Evolutionary conservation across 805 yeast species (phyloP), one percentile per base, ranked within the genome.

Genomic region (Yamadazyma tumulicola): DNA sequence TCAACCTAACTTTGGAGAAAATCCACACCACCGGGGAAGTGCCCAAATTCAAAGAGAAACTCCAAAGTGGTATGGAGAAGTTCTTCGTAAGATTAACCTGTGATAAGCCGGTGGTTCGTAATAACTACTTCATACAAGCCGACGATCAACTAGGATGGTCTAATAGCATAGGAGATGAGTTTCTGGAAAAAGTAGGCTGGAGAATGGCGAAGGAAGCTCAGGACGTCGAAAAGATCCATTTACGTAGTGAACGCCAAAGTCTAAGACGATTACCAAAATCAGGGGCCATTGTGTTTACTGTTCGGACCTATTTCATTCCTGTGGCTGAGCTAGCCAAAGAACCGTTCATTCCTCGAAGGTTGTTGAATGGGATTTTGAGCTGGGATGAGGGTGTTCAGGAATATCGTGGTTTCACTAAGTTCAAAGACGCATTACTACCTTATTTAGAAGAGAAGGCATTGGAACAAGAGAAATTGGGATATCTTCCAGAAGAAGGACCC

Each of bases 1-100:
- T 72, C 20, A 68, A 75, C 36, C 55, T 72, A 56, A 77, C 82
- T 12, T 55, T 80, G 28, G 59, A 70, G 25, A 68, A 65, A 16
- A 79, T 80, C 41, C 87, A 81, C 51, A 75, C 80, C 7, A 59
- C 73, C 28, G 86, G 85, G 18, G 81, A 77, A 46, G 86, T 81
- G 24, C 86, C 86, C 9, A 75, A 79, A 48, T 80, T 72, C 48
- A 64, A 73, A 35, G 74, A 71, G 24, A 74, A 79, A 47, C 66
- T 80, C 47, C 69, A 75, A 50, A 55, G 58, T 21, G 80, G 83
- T 4, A 80, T 80, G 86, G 80, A 78, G 43, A 75, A 77, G 47
- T 79, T 79, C 54, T 80, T 80, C 50, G 56, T 64, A 21, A 61
- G 84, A 40, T 59, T 74, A 39, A 64, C 76, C 6, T 68, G 72